Percentiles rank a stretch among this genome's conserved stretches.
Conservation (phyloP, 2,329 filamentous ascomycete genomes). For the Paecilomyces sp. region DNA sequence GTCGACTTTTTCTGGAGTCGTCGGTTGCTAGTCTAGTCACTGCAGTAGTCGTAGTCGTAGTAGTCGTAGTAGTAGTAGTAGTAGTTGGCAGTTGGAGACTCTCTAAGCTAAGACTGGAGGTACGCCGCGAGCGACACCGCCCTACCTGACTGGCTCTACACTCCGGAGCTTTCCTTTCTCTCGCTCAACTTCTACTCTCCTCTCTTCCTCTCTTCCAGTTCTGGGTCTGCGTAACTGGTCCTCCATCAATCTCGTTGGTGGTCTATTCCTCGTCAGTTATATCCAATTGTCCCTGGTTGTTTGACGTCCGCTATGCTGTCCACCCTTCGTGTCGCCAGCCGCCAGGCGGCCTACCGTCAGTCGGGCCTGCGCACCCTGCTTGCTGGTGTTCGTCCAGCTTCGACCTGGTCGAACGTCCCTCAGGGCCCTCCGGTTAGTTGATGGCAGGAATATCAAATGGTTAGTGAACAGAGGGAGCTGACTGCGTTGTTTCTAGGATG, state of each 20-base stretch:
- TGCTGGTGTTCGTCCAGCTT: slow-evolving; percentile 55
- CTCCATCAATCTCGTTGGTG: not conserved
- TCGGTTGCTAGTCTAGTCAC: too few relatives aligned
- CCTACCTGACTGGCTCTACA: not conserved
- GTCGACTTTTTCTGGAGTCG: not conserved
- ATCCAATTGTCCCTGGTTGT: not conserved
- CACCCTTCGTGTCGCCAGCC: slow-evolving; percentile 38
- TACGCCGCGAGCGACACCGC: not conserved
- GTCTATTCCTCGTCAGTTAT: not conserved
- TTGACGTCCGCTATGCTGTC: slow-evolving; percentile 35
- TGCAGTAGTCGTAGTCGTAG: too few relatives aligned
- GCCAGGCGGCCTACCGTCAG: slow-evolving; percentile 32
- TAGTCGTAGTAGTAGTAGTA: not conserved
- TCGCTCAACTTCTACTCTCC: not conserved
- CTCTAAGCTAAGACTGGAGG: not conserved
- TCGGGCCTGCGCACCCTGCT: slow-evolving; percentile 30
- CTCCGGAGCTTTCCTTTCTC: not conserved
- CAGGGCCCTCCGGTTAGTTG: slow-evolving; percentile 84
- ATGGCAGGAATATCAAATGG: slow-evolving; percentile 1
- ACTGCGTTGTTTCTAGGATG: slow-evolving; percentile 23
- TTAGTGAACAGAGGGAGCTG: slow-evolving; percentile 15
- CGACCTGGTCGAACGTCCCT: slow-evolving; percentile 83
- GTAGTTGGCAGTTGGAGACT: not conserved
- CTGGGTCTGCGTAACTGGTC: not conserved
- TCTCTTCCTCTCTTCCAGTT: not conserved